Base-by-base conservation (phyloP, 2,329 filamentous ascomycete species). In the Cytospora mali region DNA sequence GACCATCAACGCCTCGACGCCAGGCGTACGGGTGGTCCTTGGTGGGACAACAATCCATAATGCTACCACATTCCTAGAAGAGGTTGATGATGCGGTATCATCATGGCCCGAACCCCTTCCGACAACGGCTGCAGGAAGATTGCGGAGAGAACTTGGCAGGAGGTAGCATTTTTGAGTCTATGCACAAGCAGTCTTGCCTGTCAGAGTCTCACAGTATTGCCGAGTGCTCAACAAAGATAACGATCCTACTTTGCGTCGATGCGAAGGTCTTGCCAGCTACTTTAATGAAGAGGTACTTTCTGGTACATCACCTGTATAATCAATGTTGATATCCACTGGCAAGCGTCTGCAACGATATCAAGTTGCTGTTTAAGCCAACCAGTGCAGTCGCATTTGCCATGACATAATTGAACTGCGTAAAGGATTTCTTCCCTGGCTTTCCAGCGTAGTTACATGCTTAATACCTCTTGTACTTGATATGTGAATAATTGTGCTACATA, bases 1-100 rank as follows among this genome's bases (percentile, higher is more conserved):
- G n/a, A 88, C 93, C 68, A 88, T 99, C 64, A 99, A 99, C 77
- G 93, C 93, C 21, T 92, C 89, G 62, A 91, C 91, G 13, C 93
- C 93, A 0, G 95, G 95, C 0, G 84, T 98, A 11, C 85, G 95
- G 61, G 88, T 99, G 4, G 93, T 98, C 13, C 79, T 99, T 6
- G 93, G 93, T 11, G 93, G 93, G 4, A 98, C 95, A 0, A 87
- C 85, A 7, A 83, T 99, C 68, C 91, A 97, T 71, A 99, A 97
- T 71, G 93, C 92, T 66, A 84, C 84, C 13, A 91, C 88, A 0
- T 99, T 98, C 74, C 76, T 98, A 67, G 92, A 96, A 69, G 93
- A 97, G 76, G 90, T 98, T 27, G 91, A 96, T 67, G 92, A 96
- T 77, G 90, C 91, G 21, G 93, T 97, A 1, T 85, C 85, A 53